These are phyloP conservation scores for Cordyceps fumosorosea DNA, from an alignment of 2,329 filamentous ascomycete species.

Conservation along the genomic window DNA sequence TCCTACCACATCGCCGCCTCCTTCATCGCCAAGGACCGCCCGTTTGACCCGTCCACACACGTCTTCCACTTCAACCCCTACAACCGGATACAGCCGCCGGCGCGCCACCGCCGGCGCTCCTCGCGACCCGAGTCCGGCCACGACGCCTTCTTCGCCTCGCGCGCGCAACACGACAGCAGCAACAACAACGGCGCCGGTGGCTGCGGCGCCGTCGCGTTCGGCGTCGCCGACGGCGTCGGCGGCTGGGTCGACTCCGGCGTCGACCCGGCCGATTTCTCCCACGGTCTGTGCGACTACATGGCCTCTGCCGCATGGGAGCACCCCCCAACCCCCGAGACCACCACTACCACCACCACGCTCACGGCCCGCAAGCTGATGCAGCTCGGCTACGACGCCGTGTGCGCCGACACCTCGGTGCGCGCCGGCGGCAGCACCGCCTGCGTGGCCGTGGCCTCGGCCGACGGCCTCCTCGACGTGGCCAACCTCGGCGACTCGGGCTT, in stretches of 20 bases:
- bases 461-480: slow-evolving; percentile 76
- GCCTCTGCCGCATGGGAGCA: slow-evolving; percentile 63
- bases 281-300: slow-evolving; percentile 91
- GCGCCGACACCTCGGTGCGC: slow-evolving; percentile 62
- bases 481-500: slow-evolving; percentile 96
- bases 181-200: no score
- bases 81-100: slow-evolving; percentile 47
- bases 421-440: slow-evolving; percentile 91
- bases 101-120: slow-evolving; percentile 25
- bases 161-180: slow-evolving; percentile 57
- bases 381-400: slow-evolving; percentile 74
- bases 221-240: slow-evolving; percentile 89
- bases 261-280: slow-evolving; percentile 91
- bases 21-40: slow-evolving; percentile 65
- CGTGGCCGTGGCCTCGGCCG: slow-evolving; percentile 67
- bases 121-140: slow-evolving; percentile 73
- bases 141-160: slow-evolving; percentile 90
- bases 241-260: slow-evolving; percentile 91
- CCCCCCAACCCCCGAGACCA: slow-evolving; percentile 18
- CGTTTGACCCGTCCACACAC: slow-evolving; percentile 61
- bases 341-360: slow-evolving; percentile 29
- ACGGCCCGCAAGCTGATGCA: slow-evolving; percentile 70
- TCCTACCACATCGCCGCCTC: slow-evolving; percentile 68
- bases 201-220: slow-evolving; percentile 67
- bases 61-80: slow-evolving; percentile 67